Percentiles rank a stretch among this genome's conserved stretches.
Evolutionary conservation across 192 early-diverging fungal genomes (phyloP).

Genomic region (Phycomyces blakesleeanus): DNA sequence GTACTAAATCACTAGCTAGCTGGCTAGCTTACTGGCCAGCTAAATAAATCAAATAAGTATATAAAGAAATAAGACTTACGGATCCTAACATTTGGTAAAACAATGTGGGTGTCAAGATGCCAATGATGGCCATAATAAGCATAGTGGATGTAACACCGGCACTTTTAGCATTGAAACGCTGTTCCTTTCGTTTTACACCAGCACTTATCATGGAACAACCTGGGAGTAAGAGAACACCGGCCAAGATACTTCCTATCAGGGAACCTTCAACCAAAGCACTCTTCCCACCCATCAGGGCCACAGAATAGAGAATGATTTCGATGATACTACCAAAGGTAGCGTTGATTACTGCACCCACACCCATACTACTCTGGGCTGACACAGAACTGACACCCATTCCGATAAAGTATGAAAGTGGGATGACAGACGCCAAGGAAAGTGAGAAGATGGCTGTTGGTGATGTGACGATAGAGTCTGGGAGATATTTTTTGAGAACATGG

Average conservation of each 20-base stretch:
- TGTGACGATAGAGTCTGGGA: conserved; percentile 51
- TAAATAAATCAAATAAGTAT: too few relatives aligned
- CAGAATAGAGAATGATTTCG: conserved; percentile 90
- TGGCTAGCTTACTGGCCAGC: too few relatives aligned
- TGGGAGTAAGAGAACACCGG: conserved; percentile 86
- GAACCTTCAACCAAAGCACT: conserved; percentile 84
- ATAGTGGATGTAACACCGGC: conserved; percentile 95
- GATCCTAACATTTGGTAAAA: conserved; percentile 90
- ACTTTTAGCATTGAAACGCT: conserved; percentile 91
- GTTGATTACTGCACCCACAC: conserved; percentile 93
- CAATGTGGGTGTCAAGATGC: conserved; percentile 88
- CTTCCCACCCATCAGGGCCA: conserved; percentile 88
- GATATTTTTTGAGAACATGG: conserved; percentile 59
- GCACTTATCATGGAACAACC: conserved; percentile 93
- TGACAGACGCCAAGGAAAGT: conserved; percentile 71
- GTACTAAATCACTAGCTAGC: too few relatives aligned
- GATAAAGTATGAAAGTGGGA: conserved; percentile 95
- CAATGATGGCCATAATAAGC: conserved; percentile 91
- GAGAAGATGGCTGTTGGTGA: conserved; percentile 65
- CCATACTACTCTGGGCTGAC: conserved; percentile 89
- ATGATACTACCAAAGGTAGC: conserved; percentile 97
- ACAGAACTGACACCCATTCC: conserved; percentile 96
- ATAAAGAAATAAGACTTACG: conserved; percentile 31
- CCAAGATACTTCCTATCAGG: conserved; percentile 87
- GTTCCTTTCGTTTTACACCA: conserved; percentile 86